Evolutionary conservation across 495 filamentous ascomycete genomes (phyloP).

Genomic region (Tuber brumale): DNA sequence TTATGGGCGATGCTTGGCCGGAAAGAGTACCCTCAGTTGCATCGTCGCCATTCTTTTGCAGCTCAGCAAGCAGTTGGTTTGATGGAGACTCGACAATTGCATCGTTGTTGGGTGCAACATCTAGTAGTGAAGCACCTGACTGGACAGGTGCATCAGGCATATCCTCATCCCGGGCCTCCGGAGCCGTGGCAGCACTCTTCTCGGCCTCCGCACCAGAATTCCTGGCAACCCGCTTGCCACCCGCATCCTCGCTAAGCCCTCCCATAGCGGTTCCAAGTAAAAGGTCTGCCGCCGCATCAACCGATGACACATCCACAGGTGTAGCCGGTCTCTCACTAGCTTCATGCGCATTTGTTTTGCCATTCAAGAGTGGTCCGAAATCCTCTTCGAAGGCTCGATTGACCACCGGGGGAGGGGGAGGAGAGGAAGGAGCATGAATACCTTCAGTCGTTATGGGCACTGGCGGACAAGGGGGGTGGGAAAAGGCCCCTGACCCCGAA

Average conservation of each 20-base stretch:
- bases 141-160: background rate
- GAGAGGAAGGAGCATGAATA: background rate
- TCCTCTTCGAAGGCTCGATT: constrained; percentile 36
- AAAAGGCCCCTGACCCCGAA: constrained; percentile 16
- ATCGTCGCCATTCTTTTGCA: background rate
- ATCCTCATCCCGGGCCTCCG: background rate
- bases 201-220: background rate
- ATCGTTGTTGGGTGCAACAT: background rate
- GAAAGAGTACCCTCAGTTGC: constrained; percentile 1
- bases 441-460: background rate
- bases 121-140: background rate
- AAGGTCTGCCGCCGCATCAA: constrained; percentile 27
- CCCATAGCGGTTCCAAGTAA: constrained; percentile 27
- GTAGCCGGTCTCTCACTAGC: constrained; percentile 8
- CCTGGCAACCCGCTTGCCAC: background rate
- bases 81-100: background rate
- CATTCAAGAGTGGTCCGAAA: constrained; percentile 25
- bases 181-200: background rate
- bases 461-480: background rate
- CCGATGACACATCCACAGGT: constrained; percentile 16
- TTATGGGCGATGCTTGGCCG: background rate
- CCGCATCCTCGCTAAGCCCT: constrained; percentile 7
- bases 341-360: constrained; percentile 23
- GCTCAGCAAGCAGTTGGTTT: background rate
- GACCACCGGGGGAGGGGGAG: constrained; percentile 1